Evolutionary conservation across 768 basidiomycete genomes (phyloP), one percentile per base, ranked within the genome.

Genomic region (Leccinum subtestaceum): DNA sequence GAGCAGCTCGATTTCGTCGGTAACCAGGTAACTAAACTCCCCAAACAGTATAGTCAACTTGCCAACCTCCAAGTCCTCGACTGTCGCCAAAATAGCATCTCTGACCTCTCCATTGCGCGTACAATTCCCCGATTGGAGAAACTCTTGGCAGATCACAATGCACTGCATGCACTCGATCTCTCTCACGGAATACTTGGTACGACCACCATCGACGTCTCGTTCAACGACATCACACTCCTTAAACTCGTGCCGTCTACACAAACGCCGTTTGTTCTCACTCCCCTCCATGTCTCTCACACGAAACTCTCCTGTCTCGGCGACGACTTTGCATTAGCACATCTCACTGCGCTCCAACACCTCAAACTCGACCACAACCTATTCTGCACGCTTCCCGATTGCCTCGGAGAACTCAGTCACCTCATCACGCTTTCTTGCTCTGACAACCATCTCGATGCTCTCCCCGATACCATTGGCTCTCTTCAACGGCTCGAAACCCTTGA

Each of bases 191-290:
- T 88, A 0, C 77, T 77, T 51, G 73, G 94, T 54, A 80, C 79
- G 36, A 79, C 77, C 19, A 52, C 19, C 31, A 77, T 98, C 36
- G 86, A 91, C 65, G 87, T 88, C 0, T 89, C 91, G 1, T 82
- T 91, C 72, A 99, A 98, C 72, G 92, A 96, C 64, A 90, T 95
- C 63, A 95, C 91, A 0, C 84, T 87, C 51, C 79, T 94, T 60
- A 84, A 80, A 48, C 80, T 89, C 40, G 77, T 79, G 23, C 84
- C 79, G 31, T 81, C 79, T 23, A 75, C 69, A 1, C 73, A 72
- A n/a, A 70, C 57, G 4, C 77, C 82, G 0, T 85, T 82, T 59
- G 76, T 81, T 13, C 81, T 98, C 34, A 91, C 87, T 2, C 79
- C 81, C 19, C 83, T 99, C 27, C 89, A 98, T 67, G 80, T 98